phyloP scores from a whole-genome alignment of 164 flowering plant genomes.

The Dillenia turbinata region DNA sequence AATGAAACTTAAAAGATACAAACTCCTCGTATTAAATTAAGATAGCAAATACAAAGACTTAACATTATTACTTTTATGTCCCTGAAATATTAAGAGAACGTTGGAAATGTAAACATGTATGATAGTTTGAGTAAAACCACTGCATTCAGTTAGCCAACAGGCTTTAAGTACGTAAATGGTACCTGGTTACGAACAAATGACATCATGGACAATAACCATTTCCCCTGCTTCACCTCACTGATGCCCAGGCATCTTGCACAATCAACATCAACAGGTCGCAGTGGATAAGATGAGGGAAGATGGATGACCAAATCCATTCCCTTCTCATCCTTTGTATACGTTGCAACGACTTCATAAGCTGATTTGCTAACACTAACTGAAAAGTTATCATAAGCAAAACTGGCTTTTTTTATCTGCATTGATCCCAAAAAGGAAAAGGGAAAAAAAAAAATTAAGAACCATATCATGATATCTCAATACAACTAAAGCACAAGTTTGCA shows the following conservation, averaged over 20 bases:
- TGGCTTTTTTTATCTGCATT: slow-evolving; percentile 79
- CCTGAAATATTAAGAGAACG: too few relatives aligned
- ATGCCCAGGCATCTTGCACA: slow-evolving; percentile 90
- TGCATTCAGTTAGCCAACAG: too few relatives aligned
- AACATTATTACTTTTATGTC: too few relatives aligned
- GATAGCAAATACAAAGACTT: too few relatives aligned
- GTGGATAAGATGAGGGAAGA: slow-evolving; percentile 87
- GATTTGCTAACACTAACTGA: slow-evolving; percentile 84
- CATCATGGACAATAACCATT: slow-evolving; percentile 90
- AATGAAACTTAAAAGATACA: too few relatives aligned
- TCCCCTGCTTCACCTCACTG: slow-evolving; percentile 85
- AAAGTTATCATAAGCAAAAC: slow-evolving; percentile 73
- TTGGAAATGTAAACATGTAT: too few relatives aligned
- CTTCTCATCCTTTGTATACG: slow-evolving; percentile 91
- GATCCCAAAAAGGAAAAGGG: slow-evolving; percentile 3
- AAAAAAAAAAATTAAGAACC: slow-evolving; percentile 4
- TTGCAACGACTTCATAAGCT: slow-evolving; percentile 87
- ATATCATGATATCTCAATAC: not conserved
- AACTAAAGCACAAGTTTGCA: not conserved
- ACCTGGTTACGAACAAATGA: slow-evolving; percentile 96
- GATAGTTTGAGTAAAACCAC: too few relatives aligned
- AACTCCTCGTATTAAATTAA: too few relatives aligned
- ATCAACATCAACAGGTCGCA: slow-evolving; percentile 82
- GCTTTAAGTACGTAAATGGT: not conserved
- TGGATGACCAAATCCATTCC: slow-evolving; percentile 94